Evolutionary conservation across 2,329 filamentous ascomycete species (phyloP), one percentile per base, ranked within the genome.

Genomic region (Aspergillus hiratsukae): DNA sequence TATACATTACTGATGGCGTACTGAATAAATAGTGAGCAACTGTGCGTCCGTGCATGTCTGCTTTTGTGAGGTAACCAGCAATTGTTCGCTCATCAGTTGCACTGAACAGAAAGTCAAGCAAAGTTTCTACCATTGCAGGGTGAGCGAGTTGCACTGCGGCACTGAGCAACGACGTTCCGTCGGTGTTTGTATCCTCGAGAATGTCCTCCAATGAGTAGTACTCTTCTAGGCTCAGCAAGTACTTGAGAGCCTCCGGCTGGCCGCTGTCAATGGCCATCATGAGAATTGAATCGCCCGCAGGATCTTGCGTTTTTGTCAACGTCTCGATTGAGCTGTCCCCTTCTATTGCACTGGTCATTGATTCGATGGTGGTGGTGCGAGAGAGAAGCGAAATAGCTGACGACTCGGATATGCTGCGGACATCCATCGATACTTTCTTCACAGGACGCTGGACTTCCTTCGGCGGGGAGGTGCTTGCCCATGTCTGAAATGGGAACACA

Each of bases 11-110:
- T 53, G 83, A 81, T 2, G 94, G 94, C 8, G 90, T 87, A 68
- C 96, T 89, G 76, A 99, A 99, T 17, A 99, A 81, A 72, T 99
- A 99, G 73, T 99, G 94, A n/a, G 88, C 94, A 52, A 90, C 84
- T 59, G 91, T 96, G 64, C 94, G 87, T 23, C 93, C 94, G 78
- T 91, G 88, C 40, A 83, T 85, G 68, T 99, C 94, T 66, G 93
- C 88, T 58, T 83, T 80, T 3, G 83, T 80, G 49, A 97, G 75
- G 68, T 99, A 97, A 6, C 79, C 76, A 46, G 77, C 72, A 29
- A 95, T 73, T 50, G 83, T 78, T 17, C 79, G 75, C 52, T 84
- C 77, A 19, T 82, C 80, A 37, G 78, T 79, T 53, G 78, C 79
- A 53, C 80, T 77, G 61, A 86, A 80, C 28, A 96, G 75, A 68